phyloP scores from a whole-genome alignment of 164 flowering plant species.

The Umbellularia californica region DNA sequence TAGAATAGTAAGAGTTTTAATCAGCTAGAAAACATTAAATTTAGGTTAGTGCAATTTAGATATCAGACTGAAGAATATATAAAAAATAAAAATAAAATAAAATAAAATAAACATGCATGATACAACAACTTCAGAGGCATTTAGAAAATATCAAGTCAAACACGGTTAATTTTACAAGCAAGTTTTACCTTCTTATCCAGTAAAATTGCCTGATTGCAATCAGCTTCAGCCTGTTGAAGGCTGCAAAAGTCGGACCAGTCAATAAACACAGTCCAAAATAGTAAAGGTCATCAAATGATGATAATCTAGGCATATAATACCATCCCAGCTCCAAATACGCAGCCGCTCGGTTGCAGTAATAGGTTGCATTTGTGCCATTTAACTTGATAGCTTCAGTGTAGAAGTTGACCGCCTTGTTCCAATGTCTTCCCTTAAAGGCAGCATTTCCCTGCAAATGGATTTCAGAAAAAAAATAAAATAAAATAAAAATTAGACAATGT shows the following conservation, averaged over 20 bases:
- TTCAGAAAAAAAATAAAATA: neutral
- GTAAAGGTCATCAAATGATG: neutral
- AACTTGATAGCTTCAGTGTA: constrained; percentile 89
- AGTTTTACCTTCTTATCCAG: constrained; percentile 81
- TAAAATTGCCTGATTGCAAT: constrained; percentile 71
- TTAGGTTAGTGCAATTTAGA: neutral
- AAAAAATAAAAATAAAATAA: no score
- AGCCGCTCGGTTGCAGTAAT: constrained; percentile 83
- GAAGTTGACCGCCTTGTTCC: constrained; percentile 86
- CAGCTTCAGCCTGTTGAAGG: constrained; percentile 88
- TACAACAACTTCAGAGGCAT: neutral
- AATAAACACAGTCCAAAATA: neutral
- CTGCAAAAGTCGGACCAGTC: constrained; percentile 41
- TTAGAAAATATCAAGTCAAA: neutral
- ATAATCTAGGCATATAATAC: constrained; percentile 24
- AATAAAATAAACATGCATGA: neutral
- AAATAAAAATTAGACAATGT: neutral
- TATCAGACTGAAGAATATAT: neutral
- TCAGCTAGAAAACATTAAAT: no score
- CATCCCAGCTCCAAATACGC: constrained; percentile 90
- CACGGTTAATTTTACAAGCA: neutral
- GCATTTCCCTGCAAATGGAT: constrained; percentile 75
- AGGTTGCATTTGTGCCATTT: constrained; percentile 65
- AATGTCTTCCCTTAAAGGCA: constrained; percentile 79
- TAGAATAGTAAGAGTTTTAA: no score